These are phyloP conservation scores for Ganoderma lucidum DNA, from an alignment of 1,284 basidiomycete species.

Conservation along the genomic window DNA sequence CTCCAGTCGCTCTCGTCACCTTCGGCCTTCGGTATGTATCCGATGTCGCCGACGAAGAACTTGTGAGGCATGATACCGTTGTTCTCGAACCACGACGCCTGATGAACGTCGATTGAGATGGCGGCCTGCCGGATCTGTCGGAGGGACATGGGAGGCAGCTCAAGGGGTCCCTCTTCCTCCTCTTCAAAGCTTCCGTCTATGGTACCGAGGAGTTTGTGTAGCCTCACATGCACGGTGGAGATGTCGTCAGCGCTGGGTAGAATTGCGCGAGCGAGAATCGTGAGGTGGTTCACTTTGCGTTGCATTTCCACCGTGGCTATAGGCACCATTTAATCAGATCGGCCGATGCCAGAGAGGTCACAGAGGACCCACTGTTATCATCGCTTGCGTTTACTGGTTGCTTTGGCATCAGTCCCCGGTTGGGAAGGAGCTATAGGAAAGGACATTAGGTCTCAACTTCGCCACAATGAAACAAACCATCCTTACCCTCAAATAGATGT, in stretches of 20 bases:
- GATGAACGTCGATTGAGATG: conserved; percentile 46
- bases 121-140: conserved; percentile 49
- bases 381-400: conserved; percentile 21
- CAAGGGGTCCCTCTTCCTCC: background rate
- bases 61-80: conserved; percentile 46
- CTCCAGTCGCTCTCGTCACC: conserved; percentile 38
- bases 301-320: conserved; percentile 26
- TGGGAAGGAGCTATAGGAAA: conserved; percentile 33
- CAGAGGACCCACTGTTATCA: conserved; percentile 16
- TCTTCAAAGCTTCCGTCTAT: conserved; percentile 30
- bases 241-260: conserved; percentile 41
- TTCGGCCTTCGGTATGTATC: conserved; percentile 49
- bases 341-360: too few species aligned
- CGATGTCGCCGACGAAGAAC: conserved; percentile 55
- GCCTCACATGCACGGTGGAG: conserved; percentile 27
- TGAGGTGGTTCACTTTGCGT: conserved; percentile 41
- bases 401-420: conserved; percentile 24
- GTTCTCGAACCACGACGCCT: conserved; percentile 51
- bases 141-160: conserved; percentile 41
- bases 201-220: conserved; percentile 45
- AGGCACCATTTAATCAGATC: background rate
- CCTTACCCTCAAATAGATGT: conserved; percentile 47
- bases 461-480: background rate
- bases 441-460: background rate
- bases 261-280: conserved; percentile 46